Evolutionary conservation across 768 basidiomycete species (phyloP), one percentile per base, ranked within the genome.

Genomic region (Leccinellum rugosiceps): DNA sequence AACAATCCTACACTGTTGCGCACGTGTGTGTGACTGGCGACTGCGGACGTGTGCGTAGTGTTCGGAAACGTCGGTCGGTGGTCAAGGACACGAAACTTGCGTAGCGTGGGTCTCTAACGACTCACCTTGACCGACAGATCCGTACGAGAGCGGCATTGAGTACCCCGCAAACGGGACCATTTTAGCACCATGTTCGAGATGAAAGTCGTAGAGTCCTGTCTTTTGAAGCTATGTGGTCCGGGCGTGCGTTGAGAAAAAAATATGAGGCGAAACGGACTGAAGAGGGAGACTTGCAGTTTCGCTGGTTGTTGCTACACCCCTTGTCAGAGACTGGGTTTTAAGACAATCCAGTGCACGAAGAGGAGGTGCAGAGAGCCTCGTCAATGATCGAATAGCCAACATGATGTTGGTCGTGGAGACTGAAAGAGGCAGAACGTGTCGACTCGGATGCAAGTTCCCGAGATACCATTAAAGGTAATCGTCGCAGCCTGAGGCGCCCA

Each of bases 131-230:
- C 92, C 92, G 49, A 90, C 82, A 30, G 82, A 79, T 5, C 86
- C 92, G 66, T 98, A 99, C 3, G 82, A 72, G 45, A 99, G 78
- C 0, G 96, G 97, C 96, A 99, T 99, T 4, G 85, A 83, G 73
- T 86, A 98, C 6, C 96, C 96, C 3, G 93, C 97, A 72, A 98
- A 99, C 0, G 92, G 88, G 0, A 97, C 94, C 92, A 98, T 94
- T 74, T 95, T 95, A 1, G 88, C 96, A 17, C 81, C 87, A 71
- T 90, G 78, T 59, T 85, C 70, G 47, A 91, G 70, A 69, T 99
- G 95, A 69, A 94, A 95, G 67, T 94, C 92, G 65, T 95, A 93
- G 4, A 98, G 78, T 1, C 84, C 83, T 0, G 94, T 98, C 66
- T 82, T 84, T 55, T 62, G 70, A 31, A 85, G 74, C 81, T 84